Conservation (phyloP, 129 eudicot species). For the Artemisia annua region DNA sequence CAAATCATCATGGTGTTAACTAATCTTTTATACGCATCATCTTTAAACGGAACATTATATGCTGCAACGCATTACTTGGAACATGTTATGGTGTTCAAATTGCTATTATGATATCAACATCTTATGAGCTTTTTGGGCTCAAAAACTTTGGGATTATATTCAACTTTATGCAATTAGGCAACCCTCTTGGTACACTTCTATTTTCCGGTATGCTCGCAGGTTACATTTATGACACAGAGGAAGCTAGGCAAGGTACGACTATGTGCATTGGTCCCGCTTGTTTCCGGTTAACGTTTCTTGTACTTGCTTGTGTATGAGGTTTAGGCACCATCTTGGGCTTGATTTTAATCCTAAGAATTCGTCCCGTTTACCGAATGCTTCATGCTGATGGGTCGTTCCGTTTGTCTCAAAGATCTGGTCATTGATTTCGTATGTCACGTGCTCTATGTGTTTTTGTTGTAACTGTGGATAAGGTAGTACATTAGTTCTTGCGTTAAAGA, state of each 20-base stretch:
- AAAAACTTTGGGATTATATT: constrained; percentile 78
- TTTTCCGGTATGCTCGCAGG: constrained; percentile 87
- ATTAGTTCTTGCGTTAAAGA: too few relatives aligned
- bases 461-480: too few relatives aligned
- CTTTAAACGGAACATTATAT: constrained; percentile 69
- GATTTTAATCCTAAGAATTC: constrained; percentile 67
- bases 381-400: constrained; percentile 93
- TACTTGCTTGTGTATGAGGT: constrained; percentile 80
- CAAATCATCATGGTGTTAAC: constrained; percentile 72
- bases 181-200: constrained; percentile 82
- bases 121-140: constrained; percentile 89
- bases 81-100: constrained; percentile 87
- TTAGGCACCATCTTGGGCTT: constrained; percentile 71
- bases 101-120: constrained; percentile 87
- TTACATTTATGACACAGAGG: constrained; percentile 73
- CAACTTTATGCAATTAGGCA: constrained; percentile 88
- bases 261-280: constrained; percentile 78
- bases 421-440: constrained; percentile 2
- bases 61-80: constrained; percentile 88
- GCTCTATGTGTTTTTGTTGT: too few relatives aligned
- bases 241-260: constrained; percentile 57
- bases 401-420: constrained; percentile 52
- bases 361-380: constrained; percentile 92
- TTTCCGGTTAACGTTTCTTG: constrained; percentile 73
- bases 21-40: constrained; percentile 78